These are phyloP conservation scores for Solanum ahanhuiri DNA, from an alignment of 257 asterid genomes.

Conservation along the genomic window DNA sequence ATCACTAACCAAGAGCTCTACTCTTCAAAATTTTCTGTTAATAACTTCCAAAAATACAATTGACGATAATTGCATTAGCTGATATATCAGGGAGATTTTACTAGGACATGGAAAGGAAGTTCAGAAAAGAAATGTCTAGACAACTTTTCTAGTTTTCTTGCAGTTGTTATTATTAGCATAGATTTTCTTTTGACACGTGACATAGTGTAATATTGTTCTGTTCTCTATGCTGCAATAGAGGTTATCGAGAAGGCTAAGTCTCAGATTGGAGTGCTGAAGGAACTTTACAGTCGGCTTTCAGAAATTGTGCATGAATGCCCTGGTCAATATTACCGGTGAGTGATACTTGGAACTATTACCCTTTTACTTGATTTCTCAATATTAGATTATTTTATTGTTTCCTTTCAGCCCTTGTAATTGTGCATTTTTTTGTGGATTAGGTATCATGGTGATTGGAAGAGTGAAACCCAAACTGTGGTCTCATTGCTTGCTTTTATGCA, in stretches of 20 bases:
- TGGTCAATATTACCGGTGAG: slow-evolving; percentile 79
- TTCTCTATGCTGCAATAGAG: slow-evolving; percentile 33
- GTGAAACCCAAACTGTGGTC: slow-evolving; percentile 75
- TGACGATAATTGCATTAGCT: too few relatives aligned
- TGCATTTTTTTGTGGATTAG: slow-evolving; percentile 18
- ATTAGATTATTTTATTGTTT: background rate
- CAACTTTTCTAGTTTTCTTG: background rate
- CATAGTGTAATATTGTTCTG: background rate
- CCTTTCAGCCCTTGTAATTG: background rate
- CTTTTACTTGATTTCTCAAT: background rate
- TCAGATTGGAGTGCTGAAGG: slow-evolving; percentile 46
- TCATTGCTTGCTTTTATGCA: slow-evolving; percentile 85
- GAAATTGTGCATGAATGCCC: slow-evolving; percentile 64
- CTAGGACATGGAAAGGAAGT: too few relatives aligned
- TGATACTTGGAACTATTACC: background rate
- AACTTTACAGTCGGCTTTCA: slow-evolving; percentile 49
- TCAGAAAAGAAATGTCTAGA: background rate
- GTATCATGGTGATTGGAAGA: slow-evolving; percentile 89
- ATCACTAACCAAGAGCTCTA: background rate
- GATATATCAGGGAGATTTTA: too few relatives aligned
- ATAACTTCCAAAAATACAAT: background rate
- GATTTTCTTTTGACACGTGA: background rate
- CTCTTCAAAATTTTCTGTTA: background rate
- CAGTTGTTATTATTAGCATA: background rate
- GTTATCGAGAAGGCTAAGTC: slow-evolving; percentile 66